Percentiles rank a stretch among this genome's conserved stretches.
Evolutionary conservation across 768 basidiomycete genomes (phyloP).

Genomic region (Strobilomyces confusus): DNA sequence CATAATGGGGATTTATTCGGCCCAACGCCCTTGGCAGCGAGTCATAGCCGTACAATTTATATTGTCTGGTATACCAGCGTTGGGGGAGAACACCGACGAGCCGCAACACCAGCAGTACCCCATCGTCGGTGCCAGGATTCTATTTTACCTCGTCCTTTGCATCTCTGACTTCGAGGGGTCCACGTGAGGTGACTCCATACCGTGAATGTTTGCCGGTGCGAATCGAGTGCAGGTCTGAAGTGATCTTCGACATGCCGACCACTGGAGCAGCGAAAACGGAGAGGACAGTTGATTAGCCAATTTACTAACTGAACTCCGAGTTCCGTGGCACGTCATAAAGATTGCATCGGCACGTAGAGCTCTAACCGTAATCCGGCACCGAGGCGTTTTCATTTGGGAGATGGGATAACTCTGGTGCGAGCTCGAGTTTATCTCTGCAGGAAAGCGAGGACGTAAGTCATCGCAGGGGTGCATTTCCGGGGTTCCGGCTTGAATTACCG

Average conservation of each 20-base stretch:
- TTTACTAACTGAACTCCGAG: background rate
- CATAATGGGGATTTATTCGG: too few species aligned
- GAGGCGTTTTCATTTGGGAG: slow-evolving; percentile 17
- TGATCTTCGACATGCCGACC: background rate
- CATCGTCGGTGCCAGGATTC: background rate
- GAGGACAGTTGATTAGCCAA: background rate
- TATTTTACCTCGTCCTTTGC: background rate
- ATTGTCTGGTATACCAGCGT: too few species aligned
- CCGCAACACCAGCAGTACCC: too few species aligned
- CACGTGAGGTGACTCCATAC: background rate
- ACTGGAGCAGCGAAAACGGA: background rate
- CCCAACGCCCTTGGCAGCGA: too few species aligned
- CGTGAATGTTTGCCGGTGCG: background rate
- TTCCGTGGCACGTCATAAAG: background rate
- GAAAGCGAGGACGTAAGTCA: too few species aligned
- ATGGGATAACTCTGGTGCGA: background rate
- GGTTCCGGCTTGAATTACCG: too few species aligned
- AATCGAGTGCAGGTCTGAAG: background rate
- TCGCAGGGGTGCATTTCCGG: too few species aligned
- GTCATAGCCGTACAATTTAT: too few species aligned
- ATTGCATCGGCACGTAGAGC: background rate
- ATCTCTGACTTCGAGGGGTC: background rate
- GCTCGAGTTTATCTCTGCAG: background rate
- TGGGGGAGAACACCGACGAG: too few species aligned
- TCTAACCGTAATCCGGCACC: background rate